Evolutionary conservation across 106 monocot genomes (phyloP).

Genomic region (Dactylorhiza incarnata): DNA sequence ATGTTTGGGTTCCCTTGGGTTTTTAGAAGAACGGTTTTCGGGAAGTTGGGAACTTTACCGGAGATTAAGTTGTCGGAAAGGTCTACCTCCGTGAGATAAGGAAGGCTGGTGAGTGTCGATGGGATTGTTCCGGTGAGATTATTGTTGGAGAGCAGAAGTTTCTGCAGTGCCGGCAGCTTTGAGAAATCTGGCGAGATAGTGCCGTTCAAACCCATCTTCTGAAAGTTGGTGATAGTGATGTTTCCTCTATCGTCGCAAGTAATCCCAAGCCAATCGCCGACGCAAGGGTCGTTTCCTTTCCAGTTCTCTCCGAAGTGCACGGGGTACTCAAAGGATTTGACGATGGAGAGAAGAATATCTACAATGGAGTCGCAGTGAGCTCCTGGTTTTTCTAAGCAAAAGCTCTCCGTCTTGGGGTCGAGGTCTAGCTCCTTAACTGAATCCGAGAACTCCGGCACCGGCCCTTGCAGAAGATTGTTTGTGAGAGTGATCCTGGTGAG

Average conservation of each 20-base stretch:
- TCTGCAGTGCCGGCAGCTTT: constrained; percentile 33
- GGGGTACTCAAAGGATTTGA: constrained; percentile 35
- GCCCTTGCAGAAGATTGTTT: constrained; percentile 56
- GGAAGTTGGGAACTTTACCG: constrained; percentile 38
- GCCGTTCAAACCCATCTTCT: constrained; percentile 45
- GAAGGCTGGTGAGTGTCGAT: constrained; percentile 14
- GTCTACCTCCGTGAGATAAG: constrained; percentile 35
- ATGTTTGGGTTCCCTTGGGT: constrained; percentile 40
- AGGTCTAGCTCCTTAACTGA: constrained; percentile 25
- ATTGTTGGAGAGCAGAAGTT: constrained; percentile 38
- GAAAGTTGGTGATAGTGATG: constrained; percentile 43
- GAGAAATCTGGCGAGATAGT: constrained; percentile 39
- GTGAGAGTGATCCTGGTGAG: constrained; percentile 25
- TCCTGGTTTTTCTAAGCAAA: constrained; percentile 31
- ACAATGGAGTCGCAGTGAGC: constrained; percentile 41
- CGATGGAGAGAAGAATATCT: constrained; percentile 21
- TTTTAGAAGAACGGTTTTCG: constrained; percentile 25
- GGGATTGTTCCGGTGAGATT: constrained; percentile 56
- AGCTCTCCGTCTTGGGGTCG: constrained; percentile 30
- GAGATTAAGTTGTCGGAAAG: constrained; percentile 40
- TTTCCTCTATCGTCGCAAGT: constrained; percentile 36
- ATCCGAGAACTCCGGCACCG: constrained; percentile 23
- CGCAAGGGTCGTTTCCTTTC: constrained; percentile 62
- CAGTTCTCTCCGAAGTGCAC: constrained; percentile 35
- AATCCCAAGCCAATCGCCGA: constrained; percentile 41